Base-by-base conservation (phyloP, 2,329 filamentous ascomycete genomes). In the Periconia macrospinosa region DNA sequence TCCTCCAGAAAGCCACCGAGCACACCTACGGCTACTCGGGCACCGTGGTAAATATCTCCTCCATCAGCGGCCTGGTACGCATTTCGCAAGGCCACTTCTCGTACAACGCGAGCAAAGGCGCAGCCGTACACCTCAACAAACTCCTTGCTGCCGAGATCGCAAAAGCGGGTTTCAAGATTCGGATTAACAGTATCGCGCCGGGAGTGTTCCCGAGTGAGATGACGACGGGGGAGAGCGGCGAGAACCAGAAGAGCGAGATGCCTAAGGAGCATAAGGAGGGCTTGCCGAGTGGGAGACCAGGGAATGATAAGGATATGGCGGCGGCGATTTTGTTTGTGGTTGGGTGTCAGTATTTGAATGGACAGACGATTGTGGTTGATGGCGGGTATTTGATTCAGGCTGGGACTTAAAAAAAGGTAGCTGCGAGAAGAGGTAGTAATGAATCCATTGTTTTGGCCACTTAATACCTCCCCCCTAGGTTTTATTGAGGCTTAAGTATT, bases 221-320 rank as follows among this genome's bases (percentile, higher is more conserved):
- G 80, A 85, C 82, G 2, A 77, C 82, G 0, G 73, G 77, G 6
- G 77, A 78, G 45, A 79, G 76, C 52, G 77, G 78, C 35, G 76
- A 79, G 15, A 78, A 80, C 57, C 80, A 84, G 72, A 85, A 84
- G 76, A 80, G 75, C 30, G 69, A 79, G 54, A 75, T 85, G 54
- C 76, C 78, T 9, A 83, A 81, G 71, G 79, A 81, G 52, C 75
- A 80, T 59, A 81, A 80, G 64, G 76, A 74, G 50, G 79, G 79
- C 47, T 71, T 82, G 47, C 80, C 81, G 8, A 78, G 80, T 6
- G 71, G 73, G 54, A 65, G 81, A 42, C 82, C 82, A 0, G 84
- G 84, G 0, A 79, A 82, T 23, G 84, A 86, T 57, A 68, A 79
- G 30, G 83, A 86, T 62, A 86, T 86, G 78, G 83, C 81, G 0